Evolutionary conservation across 164 flowering plant species (phyloP).

Genomic region (Echeveria elegans): DNA sequence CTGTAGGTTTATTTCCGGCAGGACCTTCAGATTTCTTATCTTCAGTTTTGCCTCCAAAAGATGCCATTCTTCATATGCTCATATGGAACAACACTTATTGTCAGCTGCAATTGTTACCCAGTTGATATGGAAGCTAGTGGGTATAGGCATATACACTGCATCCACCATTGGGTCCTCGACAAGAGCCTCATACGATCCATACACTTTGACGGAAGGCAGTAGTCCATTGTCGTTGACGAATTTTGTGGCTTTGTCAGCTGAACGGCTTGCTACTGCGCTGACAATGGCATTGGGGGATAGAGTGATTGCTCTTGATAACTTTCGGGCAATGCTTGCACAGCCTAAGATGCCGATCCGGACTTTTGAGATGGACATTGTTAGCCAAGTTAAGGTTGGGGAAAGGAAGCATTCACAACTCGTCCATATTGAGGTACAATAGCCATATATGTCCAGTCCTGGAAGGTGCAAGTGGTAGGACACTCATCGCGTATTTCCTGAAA

Average conservation of each 20-base stretch:
- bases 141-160: slow-evolving; percentile 63
- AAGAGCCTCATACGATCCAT: slow-evolving; percentile 50
- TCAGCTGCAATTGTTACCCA: slow-evolving; percentile 54
- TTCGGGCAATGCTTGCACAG: slow-evolving; percentile 53
- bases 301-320: slow-evolving; percentile 41
- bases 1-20: too few relatives aligned
- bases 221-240: slow-evolving; percentile 38
- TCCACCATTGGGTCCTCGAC: slow-evolving; percentile 55
- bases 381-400: too few relatives aligned
- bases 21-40: too few relatives aligned
- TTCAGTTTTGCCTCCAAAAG: too few relatives aligned
- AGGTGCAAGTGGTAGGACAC: too few relatives aligned
- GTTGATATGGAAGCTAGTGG: slow-evolving; percentile 40
- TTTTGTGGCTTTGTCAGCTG: slow-evolving; percentile 35
- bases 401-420: too few relatives aligned
- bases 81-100: too few relatives aligned
- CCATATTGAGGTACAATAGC: too few relatives aligned
- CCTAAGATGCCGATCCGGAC: slow-evolving; percentile 51
- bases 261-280: slow-evolving; percentile 52
- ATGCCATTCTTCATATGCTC: too few relatives aligned
- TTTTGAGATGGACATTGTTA: neutral
- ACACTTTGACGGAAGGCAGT: slow-evolving; percentile 38
- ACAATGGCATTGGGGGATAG: slow-evolving; percentile 45
- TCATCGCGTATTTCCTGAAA: too few relatives aligned
- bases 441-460: too few relatives aligned